Conservation (phyloP, 164 flowering plant species). For the Protea cynaroides region DNA sequence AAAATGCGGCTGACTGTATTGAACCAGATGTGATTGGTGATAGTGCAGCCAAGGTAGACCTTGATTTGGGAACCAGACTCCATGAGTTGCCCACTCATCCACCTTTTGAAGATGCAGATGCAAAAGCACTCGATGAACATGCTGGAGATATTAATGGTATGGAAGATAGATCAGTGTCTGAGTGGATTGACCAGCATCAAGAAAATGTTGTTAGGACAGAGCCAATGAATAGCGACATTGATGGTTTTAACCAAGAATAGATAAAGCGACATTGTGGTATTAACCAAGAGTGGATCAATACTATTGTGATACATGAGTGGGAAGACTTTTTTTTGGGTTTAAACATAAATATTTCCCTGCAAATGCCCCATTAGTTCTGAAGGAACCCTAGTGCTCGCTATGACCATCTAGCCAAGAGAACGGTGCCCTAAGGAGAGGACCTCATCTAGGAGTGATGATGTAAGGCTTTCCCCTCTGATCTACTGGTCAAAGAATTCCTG, state of each 20-base stretch:
- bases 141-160: not conserved
- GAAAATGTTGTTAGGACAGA: not conserved
- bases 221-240: not conserved
- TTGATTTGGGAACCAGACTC: not conserved
- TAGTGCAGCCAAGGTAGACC: not conserved
- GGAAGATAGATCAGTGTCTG: not conserved
- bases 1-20: slow-evolving; percentile 1
- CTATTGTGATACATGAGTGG: too few species aligned
- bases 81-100: slow-evolving; percentile 2
- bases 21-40: not conserved
- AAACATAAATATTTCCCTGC: too few species aligned
- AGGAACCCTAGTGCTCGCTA: too few species aligned
- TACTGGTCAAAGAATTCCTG: too few species aligned
- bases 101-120: not conserved
- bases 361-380: too few species aligned
- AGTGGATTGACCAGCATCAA: not conserved
- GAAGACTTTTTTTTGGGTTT: too few species aligned
- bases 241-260: not conserved
- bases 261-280: too few species aligned
- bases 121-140: not conserved
- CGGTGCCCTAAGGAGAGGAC: too few species aligned
- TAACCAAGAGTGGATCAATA: too few species aligned
- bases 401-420: too few species aligned
- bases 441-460: too few species aligned
- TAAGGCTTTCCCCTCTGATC: too few species aligned